A percentile compares a stretch with the other conserved stretches of the same genome.
Conservation (phyloP, 371 early-diverging fungal genomes). For the Chytridium lagenaria region DNA sequence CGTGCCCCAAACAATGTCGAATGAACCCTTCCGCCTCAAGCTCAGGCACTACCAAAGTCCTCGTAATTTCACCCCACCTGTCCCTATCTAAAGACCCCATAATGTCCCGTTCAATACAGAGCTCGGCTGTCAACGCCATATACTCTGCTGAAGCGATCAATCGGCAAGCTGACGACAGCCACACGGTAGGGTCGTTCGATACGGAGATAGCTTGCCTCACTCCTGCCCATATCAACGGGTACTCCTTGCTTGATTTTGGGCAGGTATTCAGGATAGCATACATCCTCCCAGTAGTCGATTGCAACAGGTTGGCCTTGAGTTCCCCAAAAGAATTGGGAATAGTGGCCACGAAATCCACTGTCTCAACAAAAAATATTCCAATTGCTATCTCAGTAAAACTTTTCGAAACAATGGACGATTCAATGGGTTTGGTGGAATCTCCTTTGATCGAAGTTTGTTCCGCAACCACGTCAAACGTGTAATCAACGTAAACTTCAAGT, state of each 20-base stretch:
- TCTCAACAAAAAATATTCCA: constrained; percentile 3
- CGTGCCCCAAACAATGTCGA: constrained; percentile 44
- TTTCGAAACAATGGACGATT: neutral
- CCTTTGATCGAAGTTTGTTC: neutral
- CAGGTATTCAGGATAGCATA: constrained; percentile 28
- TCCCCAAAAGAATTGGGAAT: neutral
- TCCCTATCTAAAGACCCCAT: neutral
- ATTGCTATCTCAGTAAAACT: constrained; percentile 4
- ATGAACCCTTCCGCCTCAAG: constrained; percentile 43
- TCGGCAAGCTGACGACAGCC: constrained; percentile 29
- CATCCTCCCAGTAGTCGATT: constrained; percentile 9
- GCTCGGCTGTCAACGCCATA: constrained; percentile 45
- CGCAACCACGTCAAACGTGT: neutral
- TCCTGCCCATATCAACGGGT: constrained; percentile 30
- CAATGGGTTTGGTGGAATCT: neutral
- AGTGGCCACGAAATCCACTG: neutral
- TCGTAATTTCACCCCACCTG: constrained; percentile 26
- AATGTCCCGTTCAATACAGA: constrained; percentile 32
- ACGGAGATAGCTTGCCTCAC: neutral
- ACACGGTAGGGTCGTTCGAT: constrained; percentile 24
- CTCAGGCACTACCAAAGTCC: constrained; percentile 38
- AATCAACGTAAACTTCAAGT: neutral
- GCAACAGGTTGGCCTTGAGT: neutral
- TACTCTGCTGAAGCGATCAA: constrained; percentile 40
- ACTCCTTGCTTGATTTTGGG: constrained; percentile 12